Evolutionary conservation across 1,284 basidiomycete genomes (phyloP).

Genomic region (Agaricales sp.): DNA sequence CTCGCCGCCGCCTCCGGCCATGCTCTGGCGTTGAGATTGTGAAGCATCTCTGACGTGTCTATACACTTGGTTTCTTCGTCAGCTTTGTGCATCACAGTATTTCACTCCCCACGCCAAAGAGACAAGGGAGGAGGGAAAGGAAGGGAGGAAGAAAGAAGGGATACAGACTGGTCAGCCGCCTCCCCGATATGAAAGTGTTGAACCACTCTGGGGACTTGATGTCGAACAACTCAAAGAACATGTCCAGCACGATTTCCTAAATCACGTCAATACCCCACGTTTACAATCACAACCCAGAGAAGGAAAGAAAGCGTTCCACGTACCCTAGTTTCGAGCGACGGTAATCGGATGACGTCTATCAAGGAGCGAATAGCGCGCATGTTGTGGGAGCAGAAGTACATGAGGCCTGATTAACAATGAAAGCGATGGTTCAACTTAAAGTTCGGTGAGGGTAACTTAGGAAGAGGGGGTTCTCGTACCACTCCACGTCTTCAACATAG

Average conservation of each 20-base stretch:
- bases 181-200: conserved; percentile 80
- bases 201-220: conserved; percentile 89
- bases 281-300: conserved; percentile 2
- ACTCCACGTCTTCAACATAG: conserved; percentile 88
- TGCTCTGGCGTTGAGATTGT: conserved; percentile 14
- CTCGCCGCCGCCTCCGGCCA: background rate
- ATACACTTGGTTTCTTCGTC: conserved; percentile 42
- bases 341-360: conserved; percentile 81
- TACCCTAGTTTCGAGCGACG: conserved; percentile 79
- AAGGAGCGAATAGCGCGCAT: conserved; percentile 80
- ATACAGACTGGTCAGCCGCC: conserved; percentile 68
- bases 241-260: conserved; percentile 85
- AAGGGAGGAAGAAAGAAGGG: background rate
- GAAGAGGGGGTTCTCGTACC: conserved; percentile 39
- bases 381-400: conserved; percentile 91
- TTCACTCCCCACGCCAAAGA: no score
- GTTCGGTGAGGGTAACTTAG: conserved; percentile 7
- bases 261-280: conserved; percentile 2
- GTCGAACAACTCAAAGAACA: conserved; percentile 90
- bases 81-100: background rate
- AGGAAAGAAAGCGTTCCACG: conserved; percentile 13
- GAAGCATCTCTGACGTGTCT: conserved; percentile 40
- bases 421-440: conserved; percentile 4
- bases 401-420: conserved; percentile 42
- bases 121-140: no score